phyloP scores from a whole-genome alignment of 2,329 filamentous ascomycete genomes.

The Ambrosiella beaveri region DNA sequence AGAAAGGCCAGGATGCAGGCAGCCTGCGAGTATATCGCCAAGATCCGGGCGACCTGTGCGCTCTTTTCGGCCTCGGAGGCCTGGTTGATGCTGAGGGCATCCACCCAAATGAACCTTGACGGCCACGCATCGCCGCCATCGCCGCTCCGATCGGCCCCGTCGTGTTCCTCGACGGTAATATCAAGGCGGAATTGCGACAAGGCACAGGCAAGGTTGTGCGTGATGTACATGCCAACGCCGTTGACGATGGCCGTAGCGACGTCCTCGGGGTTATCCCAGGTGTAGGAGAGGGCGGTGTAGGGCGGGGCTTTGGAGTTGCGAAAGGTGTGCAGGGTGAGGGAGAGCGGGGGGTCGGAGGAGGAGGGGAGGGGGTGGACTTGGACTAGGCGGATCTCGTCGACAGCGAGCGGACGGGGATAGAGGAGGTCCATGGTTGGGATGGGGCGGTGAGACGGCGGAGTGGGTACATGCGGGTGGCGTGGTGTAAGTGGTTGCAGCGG shows the following conservation, averaged over 20 bases:
- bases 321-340: conserved; percentile 9
- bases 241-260: conserved; percentile 16
- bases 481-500: not conserved
- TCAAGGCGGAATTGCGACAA: conserved; percentile 16
- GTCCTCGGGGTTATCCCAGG: conserved; percentile 16
- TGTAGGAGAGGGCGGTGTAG: conserved; percentile 18
- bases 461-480: not conserved
- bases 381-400: conserved; percentile 12
- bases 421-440: conserved; percentile 2
- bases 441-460: not conserved
- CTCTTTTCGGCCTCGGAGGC: conserved; percentile 16
- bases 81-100: conserved; percentile 18
- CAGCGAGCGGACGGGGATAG: conserved; percentile 4
- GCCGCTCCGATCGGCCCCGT: not conserved
- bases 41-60: conserved; percentile 16
- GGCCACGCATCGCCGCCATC: conserved; percentile 9
- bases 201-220: conserved; percentile 18
- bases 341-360: conserved; percentile 3
- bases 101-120: conserved; percentile 16
- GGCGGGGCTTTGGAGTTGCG: conserved; percentile 7
- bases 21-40: conserved; percentile 16
- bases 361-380: conserved; percentile 9
- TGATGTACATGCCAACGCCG: conserved; percentile 15
- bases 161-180: conserved; percentile 12
- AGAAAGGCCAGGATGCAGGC: conserved; percentile 13